A percentile compares a stretch with the other conserved stretches of the same genome.
Conservation (phyloP, 345 rosid genomes). For the Eucalyptus tenuipes region DNA sequence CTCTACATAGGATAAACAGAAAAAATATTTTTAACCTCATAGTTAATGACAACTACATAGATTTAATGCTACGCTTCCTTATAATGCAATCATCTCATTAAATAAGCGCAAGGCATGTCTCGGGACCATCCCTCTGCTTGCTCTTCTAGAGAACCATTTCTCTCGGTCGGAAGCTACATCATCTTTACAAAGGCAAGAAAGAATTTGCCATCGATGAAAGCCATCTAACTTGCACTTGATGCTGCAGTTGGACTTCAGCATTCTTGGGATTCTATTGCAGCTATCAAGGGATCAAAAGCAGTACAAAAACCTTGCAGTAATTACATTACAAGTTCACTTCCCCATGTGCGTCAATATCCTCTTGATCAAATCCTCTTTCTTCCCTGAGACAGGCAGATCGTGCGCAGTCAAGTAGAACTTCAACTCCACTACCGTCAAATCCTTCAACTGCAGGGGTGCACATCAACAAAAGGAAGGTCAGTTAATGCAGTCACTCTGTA, state of each 20-base stretch:
- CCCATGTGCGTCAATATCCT: conserved; percentile 70
- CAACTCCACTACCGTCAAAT: conserved; percentile 61
- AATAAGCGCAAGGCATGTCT: background rate
- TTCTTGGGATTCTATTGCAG: background rate
- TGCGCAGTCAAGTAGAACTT: conserved; percentile 61
- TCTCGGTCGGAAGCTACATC: background rate
- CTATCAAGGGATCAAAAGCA: background rate
- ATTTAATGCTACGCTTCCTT: background rate
- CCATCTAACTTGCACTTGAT: background rate
- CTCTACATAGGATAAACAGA: background rate
- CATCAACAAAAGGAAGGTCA: background rate
- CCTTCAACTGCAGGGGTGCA: conserved; percentile 49
- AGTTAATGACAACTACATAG: background rate
- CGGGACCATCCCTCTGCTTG: background rate
- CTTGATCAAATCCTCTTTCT: conserved; percentile 64
- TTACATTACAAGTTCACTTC: conserved; percentile 14
- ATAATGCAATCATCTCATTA: background rate
- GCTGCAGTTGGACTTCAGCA: background rate
- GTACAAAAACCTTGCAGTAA: background rate
- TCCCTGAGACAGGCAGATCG: conserved; percentile 50
- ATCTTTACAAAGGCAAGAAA: background rate
- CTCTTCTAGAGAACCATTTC: background rate
- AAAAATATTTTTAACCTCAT: background rate
- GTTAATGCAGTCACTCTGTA: background rate
- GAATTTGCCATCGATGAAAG: background rate